A percentile compares a stretch with the other conserved stretches of the same genome.
These are phyloP conservation scores for Trypanosoma cruzi DNA, from an alignment of 208 protist species.

Conservation along the genomic window DNA sequence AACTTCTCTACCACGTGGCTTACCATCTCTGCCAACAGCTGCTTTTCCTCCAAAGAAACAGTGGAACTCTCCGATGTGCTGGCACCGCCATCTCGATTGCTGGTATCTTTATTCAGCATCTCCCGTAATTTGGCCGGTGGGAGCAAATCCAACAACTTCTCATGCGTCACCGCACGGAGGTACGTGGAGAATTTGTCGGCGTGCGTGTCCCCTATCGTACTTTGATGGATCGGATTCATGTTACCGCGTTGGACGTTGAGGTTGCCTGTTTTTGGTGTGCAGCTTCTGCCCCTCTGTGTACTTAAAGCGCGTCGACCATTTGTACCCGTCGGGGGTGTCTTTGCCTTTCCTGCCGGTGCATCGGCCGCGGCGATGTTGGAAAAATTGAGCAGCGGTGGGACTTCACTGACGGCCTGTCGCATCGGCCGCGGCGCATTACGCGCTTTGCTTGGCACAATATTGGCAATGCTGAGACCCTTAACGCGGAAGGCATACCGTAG, in stretches of 20 bases:
- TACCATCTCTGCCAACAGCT: constrained; percentile 28
- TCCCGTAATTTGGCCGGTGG: not conserved
- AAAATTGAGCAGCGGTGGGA: not conserved
- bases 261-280: not conserved
- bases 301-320: not conserved
- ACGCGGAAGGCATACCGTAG: constrained; percentile 96
- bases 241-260: not conserved
- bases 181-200: not conserved
- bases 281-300: not conserved
- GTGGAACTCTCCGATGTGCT: not conserved
- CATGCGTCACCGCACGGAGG: constrained; percentile 3
- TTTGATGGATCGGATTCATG: not conserved
- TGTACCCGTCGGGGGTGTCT: not conserved
- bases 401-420: constrained; percentile 5
- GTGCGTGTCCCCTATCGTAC: not conserved
- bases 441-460: constrained; percentile 56
- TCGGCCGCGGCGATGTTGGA: not conserved
- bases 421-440: constrained; percentile 62
- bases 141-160: constrained; percentile 17
- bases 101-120: not conserved
- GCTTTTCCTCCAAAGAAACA: constrained; percentile 10
- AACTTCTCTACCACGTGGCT: constrained; percentile 34
- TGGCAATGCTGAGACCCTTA: constrained; percentile 75
- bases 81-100: not conserved
- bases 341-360: not conserved